Base-by-base conservation (phyloP, 225 moss, liverwort and hornwort species). In the Antitrichia curtipendula region DNA sequence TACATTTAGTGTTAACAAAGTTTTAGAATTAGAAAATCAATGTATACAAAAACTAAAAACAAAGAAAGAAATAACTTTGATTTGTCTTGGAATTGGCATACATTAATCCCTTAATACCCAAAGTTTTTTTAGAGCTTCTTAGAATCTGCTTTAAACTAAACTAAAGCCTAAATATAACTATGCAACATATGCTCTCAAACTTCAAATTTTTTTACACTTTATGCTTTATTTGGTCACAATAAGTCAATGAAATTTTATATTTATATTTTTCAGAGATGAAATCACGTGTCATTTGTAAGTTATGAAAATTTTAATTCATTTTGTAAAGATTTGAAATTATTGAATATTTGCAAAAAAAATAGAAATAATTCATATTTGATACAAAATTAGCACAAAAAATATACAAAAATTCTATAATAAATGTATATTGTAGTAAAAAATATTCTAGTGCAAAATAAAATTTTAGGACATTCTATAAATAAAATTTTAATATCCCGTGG, bases 41-140 rank as follows among this genome's bases (percentile, higher is more conserved):
- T 3, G 0, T 61, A 2, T 61, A 29, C 29, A 14, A 16, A 61
- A 31, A 15, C 2, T 61, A 8, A 61, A 29, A 61, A 15, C 2
- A 31, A 0, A 7, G 0, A 61, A 4, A 61, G 29, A 16, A 8
- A 13, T 15, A 61, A 29, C 31, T 29, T 1, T 1, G 0, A 29
- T 29, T 29, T 8, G 2, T 61, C 4, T 61, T 61, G 4, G 12
- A 29, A 61, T 7, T 11, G 1, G 23, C 10, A 57, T 2, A 24
- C 10, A 57, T 23, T 57, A 22, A 57, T 27, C 3, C 13, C 28
- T 60, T 3, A 28, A 28, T 13, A 14, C 14, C 28, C 7, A 60
- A 29, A 25, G 14, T 3, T 7, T 60, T 60, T 60, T 28, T 13
- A 28, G 14, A 61, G 15, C 16, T 61, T 61, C 15, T 29, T 61